These are phyloP conservation scores for Rhynchospora tenuis DNA, from an alignment of 176 grass and related monocot species.

Conservation along the genomic window DNA sequence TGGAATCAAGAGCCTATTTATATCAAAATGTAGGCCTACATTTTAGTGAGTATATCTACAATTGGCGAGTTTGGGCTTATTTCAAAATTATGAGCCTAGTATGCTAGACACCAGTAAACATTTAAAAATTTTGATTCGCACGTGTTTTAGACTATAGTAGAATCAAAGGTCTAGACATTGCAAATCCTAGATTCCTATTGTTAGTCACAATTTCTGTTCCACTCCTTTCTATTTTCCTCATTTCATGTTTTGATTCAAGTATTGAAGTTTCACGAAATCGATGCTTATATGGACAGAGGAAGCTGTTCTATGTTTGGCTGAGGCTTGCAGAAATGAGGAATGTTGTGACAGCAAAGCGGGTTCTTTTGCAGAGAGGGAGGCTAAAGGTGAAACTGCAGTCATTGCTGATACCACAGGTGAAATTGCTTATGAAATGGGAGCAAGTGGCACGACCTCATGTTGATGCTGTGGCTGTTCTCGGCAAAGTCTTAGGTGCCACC, in stretches of 20 bases:
- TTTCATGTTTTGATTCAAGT: background rate
- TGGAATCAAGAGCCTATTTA: background rate
- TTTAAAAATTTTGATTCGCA: too few relatives aligned
- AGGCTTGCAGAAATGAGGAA: slow-evolving; percentile 64
- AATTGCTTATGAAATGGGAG: slow-evolving; percentile 61
- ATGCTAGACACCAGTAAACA: background rate
- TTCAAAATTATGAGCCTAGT: background rate
- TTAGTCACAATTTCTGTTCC: background rate
- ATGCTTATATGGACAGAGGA: slow-evolving; percentile 45
- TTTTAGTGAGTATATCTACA: background rate
- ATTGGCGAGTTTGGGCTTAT: background rate
- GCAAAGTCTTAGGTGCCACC: slow-evolving; percentile 37
- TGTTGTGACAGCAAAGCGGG: slow-evolving; percentile 73
- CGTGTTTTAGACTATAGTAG: background rate
- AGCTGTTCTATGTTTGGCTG: slow-evolving; percentile 78
- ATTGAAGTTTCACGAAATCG: background rate
- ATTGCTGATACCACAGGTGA: slow-evolving; percentile 46
- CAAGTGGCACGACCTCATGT: slow-evolving; percentile 34
- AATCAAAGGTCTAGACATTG: background rate
- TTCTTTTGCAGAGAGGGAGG: slow-evolving; percentile 68
- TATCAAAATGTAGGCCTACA: background rate
- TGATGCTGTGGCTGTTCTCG: slow-evolving; percentile 46
- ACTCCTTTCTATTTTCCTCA: background rate
- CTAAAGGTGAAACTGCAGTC: slow-evolving; percentile 64
- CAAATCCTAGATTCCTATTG: background rate